phyloP scores from a whole-genome alignment of 2,329 filamentous ascomycete genomes.

The Fusarium tanahbumbuense region DNA sequence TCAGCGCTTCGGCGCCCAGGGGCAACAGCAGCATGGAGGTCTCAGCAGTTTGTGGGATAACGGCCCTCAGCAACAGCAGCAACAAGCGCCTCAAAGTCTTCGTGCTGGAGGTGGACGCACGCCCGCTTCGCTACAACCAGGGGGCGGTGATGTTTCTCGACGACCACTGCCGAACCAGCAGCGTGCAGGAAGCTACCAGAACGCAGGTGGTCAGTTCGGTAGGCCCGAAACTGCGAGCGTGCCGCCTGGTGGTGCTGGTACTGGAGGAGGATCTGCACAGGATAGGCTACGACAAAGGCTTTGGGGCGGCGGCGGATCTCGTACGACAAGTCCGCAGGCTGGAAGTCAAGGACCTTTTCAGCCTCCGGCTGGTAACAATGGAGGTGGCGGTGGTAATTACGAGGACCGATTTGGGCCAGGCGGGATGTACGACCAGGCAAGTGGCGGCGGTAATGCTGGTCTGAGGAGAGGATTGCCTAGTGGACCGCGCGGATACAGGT shows the following conservation, averaged over 20 bases:
- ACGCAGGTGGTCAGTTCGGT: constrained; percentile 37
- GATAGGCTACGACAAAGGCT: constrained; percentile 84
- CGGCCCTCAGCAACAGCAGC: constrained; percentile 47
- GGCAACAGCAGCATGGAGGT: constrained; percentile 50
- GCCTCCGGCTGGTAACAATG: constrained; percentile 53
- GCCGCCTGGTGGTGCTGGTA: constrained; percentile 47
- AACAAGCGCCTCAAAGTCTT: constrained; percentile 58
- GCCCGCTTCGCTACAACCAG: constrained; percentile 46
- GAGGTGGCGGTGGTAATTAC: constrained; percentile 52
- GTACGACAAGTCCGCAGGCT: constrained; percentile 64
- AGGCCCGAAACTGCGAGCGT: constrained; percentile 43
- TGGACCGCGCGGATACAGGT: constrained; percentile 58
- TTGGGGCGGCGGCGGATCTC: constrained; percentile 71
- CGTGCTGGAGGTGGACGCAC: constrained; percentile 55
- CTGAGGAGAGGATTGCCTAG: constrained; percentile 57
- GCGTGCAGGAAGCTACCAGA: constrained; percentile 77
- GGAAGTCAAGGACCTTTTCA: constrained; percentile 59
- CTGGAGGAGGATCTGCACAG: constrained; percentile 70
- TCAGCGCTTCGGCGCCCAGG: constrained; percentile 64
- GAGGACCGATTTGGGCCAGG: constrained; percentile 61
- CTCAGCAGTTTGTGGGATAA: constrained; percentile 71
- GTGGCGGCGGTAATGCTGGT: constrained; percentile 48
- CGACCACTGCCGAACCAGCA: constrained; percentile 51
- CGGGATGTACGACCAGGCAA: constrained; percentile 57
- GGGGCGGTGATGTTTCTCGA: constrained; percentile 51